Base-by-base conservation (phyloP, 306 rosid genomes). In the Lathyrus aphaca region DNA sequence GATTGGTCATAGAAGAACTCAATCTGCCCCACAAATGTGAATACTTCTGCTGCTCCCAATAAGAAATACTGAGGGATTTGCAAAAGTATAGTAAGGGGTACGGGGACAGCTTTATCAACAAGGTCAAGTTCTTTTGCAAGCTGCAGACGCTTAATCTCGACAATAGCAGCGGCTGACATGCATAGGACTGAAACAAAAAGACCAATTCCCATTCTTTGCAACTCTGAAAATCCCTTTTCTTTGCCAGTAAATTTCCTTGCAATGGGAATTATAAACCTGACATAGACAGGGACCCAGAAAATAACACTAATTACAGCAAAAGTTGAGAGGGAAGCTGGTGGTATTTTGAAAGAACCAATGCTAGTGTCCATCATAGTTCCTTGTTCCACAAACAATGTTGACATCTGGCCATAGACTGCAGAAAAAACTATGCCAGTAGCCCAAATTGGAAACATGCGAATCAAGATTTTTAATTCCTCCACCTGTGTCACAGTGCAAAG, bases 181-280 rank as follows among this genome's bases (percentile, higher is more conserved):
- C 96, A 91, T 4, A 94, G 72, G 32, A 87, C 74, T 7, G 99
- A 94, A 64, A 94, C 51, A 50, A 86, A 79, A 46, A 91, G 92
- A 53, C 98, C 98, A n/a, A 94, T 86, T 23, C 99, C 99, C 96
- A 91, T 94, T 29, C 99, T 76, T 62, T 94, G 99, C 85, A 94
- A 53, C 85, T 88, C 99, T 1, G 97, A 85, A 82, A 94, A 94
- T 18, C 97, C 99, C 69, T 89, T 83, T 74, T 82, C 96, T 38
- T 88, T 86, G 62, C 99, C 92, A 1, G 99, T 88, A 61, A 82
- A 67, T 76, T 81, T 88, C 81, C 91, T 85, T 42, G 95, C 95
- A 16, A 94, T 66, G 19, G 97, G 99, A 78, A 94, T 95, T 8
- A 94, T 84, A 40, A 88, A 13, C 63, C 75, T 80, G 77, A 91